These are phyloP conservation scores for Phytophthora sojae DNA, from an alignment of 352 stramenopile species.

Conservation along the genomic window DNA sequence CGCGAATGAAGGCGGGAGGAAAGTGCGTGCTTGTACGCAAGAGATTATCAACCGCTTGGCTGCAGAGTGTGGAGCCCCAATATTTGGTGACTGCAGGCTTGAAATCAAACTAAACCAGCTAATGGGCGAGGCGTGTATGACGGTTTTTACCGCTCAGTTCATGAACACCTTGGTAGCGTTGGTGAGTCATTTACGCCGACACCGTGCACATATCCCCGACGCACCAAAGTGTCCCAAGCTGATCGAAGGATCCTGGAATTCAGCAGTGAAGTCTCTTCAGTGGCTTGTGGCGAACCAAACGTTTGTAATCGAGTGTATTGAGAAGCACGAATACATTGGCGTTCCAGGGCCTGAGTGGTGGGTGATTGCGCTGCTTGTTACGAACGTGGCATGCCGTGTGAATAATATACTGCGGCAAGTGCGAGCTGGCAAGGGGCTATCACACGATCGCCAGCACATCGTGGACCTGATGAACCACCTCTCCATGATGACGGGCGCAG, in stretches of 20 bases:
- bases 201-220: constrained; percentile 8
- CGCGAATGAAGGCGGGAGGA: constrained; percentile 5
- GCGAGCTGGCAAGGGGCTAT: constrained; percentile 9
- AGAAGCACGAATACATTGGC: constrained; percentile 3
- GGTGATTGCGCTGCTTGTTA: constrained; percentile 26
- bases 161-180: constrained; percentile 22
- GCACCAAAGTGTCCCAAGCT: constrained; percentile 22
- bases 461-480: constrained; percentile 29
- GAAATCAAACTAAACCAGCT: constrained; percentile 30
- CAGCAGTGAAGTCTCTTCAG: constrained; percentile 13
- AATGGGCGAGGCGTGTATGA: constrained; percentile 24
- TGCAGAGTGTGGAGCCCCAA: constrained; percentile 11
- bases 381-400: constrained; percentile 18
- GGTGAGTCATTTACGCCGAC: constrained; percentile 18
- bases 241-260: constrained; percentile 29
- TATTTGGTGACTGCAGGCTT: constrained; percentile 22
- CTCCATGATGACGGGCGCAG: constrained; percentile 27
- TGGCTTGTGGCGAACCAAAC: constrained; percentile 28
- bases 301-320: constrained; percentile 8
- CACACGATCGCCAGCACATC: constrained; percentile 28
- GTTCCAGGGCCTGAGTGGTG: constrained; percentile 28
- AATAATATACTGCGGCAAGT: constrained; percentile 13
- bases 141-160: constrained; percentile 23
- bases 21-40: constrained; percentile 9
- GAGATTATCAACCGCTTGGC: constrained; percentile 21